Base-by-base conservation (phyloP, 805 yeast genomes). In the Myxozyma melibiosi region DNA sequence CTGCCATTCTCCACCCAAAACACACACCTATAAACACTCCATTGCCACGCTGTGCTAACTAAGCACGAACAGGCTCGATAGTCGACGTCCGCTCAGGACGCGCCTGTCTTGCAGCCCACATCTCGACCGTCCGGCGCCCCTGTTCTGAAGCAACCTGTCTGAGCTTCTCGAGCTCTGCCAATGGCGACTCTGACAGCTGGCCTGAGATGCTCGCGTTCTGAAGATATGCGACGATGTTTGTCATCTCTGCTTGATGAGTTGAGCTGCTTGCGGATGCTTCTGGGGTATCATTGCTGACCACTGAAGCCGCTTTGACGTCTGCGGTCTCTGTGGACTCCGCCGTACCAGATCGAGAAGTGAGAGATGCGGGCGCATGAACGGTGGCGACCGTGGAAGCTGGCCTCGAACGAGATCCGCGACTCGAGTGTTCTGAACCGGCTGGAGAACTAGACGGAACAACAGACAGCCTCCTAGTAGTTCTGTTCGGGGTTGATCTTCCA, bases 41-140 rank as follows among this genome's bases (percentile, higher is more conserved):
- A n/a, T n/a, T n/a, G n/a, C n/a, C n/a, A n/a, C n/a, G n/a, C n/a
- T n/a, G n/a, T n/a, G n/a, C n/a, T n/a, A n/a, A n/a, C n/a, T n/a
- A n/a, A n/a, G n/a, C n/a, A n/a, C n/a, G n/a, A n/a, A n/a, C n/a
- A n/a, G n/a, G n/a, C n/a, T n/a, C n/a, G n/a, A n/a, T n/a, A n/a
- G n/a, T n/a, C n/a, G n/a, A n/a, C n/a, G n/a, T n/a, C n/a, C n/a
- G n/a, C n/a, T n/a, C n/a, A n/a, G n/a, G n/a, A n/a, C n/a, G n/a
- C n/a, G n/a, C n/a, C n/a, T 34, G 50, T 4, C 46, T 49, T 34
- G 34, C 41, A 9, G 63, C 63, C 63, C 63, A 58, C 44, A 42
- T 9, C 20, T 55, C 60, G 11, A 51, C 48, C 30, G 60, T 55
- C 6, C 39, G 44, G 20, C 43, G 34, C 7, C 63, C 63, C 25